These are phyloP conservation scores for Byssothecium circinans DNA, from an alignment of 2,329 filamentous ascomycete genomes.

Conservation along the genomic window DNA sequence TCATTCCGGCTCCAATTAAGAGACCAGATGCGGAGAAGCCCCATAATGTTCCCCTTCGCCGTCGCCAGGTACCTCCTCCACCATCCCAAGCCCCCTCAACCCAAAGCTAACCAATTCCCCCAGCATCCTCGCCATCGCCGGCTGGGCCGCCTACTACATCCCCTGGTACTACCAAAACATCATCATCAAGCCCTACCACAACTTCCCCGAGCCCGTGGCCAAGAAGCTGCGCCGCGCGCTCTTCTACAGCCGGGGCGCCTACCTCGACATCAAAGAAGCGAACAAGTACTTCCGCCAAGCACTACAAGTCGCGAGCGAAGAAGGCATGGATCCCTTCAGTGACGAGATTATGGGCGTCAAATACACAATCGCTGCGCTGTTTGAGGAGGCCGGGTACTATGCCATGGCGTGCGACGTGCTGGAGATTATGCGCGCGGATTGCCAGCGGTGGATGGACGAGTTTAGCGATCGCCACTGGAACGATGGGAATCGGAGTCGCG, in stretches of 20 bases:
- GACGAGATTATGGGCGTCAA: conserved; percentile 90
- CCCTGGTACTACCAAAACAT: conserved; percentile 52
- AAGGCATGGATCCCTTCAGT: conserved; percentile 83
- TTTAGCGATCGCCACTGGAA: conserved; percentile 46
- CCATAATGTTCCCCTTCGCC: conserved; percentile 44
- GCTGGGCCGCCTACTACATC: conserved; percentile 45
- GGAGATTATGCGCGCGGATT: conserved; percentile 73
- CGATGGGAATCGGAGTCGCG: conserved; percentile 58
- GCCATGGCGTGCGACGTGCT: conserved; percentile 73
- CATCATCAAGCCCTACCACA: conserved; percentile 54
- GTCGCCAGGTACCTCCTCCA: conserved; percentile 25
- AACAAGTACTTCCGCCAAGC: conserved; percentile 83
- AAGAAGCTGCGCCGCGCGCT: conserved; percentile 80
- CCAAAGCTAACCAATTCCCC: conserved; percentile 11
- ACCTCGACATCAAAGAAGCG: conserved; percentile 73
- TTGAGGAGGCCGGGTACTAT: conserved; percentile 75
- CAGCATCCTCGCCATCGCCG: conserved; percentile 45
- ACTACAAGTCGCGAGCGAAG: conserved; percentile 69
- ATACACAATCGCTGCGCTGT: conserved; percentile 75
- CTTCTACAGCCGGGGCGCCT: conserved; percentile 72
- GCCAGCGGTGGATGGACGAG: conserved; percentile 54
- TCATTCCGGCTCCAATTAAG: conserved; percentile 29
- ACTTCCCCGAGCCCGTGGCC: conserved; percentile 70
- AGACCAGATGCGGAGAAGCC: conserved; percentile 43
- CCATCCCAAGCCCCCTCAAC: background rate